Percentiles rank a stretch among this genome's conserved stretches.
Conservation (phyloP, 306 rosid species). For the Quercus bicolor region DNA sequence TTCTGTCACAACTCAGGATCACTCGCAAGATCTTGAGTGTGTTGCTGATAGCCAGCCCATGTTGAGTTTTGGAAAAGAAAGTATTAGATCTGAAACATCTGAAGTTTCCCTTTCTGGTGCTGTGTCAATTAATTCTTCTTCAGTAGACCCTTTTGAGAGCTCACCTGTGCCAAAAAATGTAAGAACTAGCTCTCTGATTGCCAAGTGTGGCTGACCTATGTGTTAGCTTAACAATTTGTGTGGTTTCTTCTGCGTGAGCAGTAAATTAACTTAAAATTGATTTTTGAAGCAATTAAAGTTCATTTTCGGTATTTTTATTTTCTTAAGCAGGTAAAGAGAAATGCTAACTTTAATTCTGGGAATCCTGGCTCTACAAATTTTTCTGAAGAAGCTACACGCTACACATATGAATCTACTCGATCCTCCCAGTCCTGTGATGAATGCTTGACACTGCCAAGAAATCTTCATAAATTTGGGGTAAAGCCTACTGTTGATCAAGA, state of each 20-base stretch:
- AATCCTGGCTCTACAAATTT: constrained; percentile 36
- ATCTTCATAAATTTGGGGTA: constrained; percentile 29
- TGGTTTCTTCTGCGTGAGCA: constrained; percentile 18
- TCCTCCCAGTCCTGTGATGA: constrained; percentile 41
- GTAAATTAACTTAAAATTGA: constrained; percentile 4
- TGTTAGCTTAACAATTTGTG: not conserved
- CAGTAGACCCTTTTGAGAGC: constrained; percentile 43
- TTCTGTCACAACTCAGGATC: constrained; percentile 31
- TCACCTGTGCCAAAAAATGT: constrained; percentile 40
- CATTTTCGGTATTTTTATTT: constrained; percentile 13
- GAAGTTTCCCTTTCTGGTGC: constrained; percentile 54
- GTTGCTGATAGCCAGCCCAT: constrained; percentile 32
- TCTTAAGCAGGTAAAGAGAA: constrained; percentile 46
- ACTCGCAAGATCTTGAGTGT: constrained; percentile 33
- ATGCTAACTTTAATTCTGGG: constrained; percentile 24
- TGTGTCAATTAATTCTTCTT: constrained; percentile 51
- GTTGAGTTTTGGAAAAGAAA: constrained; percentile 24
- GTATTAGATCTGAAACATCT: constrained; percentile 34
- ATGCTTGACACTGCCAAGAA: constrained; percentile 28
- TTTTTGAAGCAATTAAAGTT: constrained; percentile 21
- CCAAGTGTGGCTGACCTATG: constrained; percentile 1
- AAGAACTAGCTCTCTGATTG: constrained; percentile 29
- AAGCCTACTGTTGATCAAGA: constrained; percentile 42
- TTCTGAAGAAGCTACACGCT: constrained; percentile 28
- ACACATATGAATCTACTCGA: constrained; percentile 41